phyloP scores from a whole-genome alignment of 2,329 filamentous ascomycete genomes.

The Fusarium sp. region DNA sequence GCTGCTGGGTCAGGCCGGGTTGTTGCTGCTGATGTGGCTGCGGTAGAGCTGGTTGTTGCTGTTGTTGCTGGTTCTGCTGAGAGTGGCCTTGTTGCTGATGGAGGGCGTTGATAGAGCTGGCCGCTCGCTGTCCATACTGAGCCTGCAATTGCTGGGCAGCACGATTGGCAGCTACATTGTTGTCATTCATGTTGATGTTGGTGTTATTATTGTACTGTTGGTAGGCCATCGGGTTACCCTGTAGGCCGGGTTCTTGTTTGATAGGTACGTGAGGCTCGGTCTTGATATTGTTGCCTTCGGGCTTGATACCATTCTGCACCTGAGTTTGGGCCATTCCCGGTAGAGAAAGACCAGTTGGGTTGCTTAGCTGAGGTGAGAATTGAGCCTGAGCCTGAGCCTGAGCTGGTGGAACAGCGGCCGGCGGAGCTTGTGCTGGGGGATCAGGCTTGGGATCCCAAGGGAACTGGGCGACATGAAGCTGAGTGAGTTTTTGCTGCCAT shows the following conservation, averaged over 20 bases:
- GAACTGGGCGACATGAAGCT: constrained; percentile 85
- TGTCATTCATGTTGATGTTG: constrained; percentile 41
- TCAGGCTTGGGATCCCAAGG: constrained; percentile 94
- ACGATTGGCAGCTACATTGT: constrained; percentile 60
- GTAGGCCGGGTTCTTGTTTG: constrained; percentile 56
- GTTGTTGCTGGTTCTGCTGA: constrained; percentile 37
- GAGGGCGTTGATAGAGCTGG: constrained; percentile 72
- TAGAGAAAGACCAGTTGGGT: constrained; percentile 42
- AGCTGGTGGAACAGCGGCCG: constrained; percentile 33
- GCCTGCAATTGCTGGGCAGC: constrained; percentile 66
- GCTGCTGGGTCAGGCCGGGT: constrained; percentile 42
- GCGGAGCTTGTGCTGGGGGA: constrained; percentile 54
- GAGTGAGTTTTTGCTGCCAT: constrained; percentile 92
- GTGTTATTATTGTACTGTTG: constrained; percentile 44
- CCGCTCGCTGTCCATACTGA: constrained; percentile 71
- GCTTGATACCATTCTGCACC: constrained; percentile 52
- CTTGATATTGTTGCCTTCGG: constrained; percentile 58
- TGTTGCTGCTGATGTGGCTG: constrained; percentile 47
- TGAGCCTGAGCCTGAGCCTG: constrained; percentile 46
- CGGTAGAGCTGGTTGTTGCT: constrained; percentile 34
- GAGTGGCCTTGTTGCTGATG: constrained; percentile 50
- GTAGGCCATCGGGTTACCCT: constrained; percentile 46
- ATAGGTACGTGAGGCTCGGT: constrained; percentile 56
- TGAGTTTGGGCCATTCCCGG: constrained; percentile 43
- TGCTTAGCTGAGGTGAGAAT: constrained; percentile 43